These are phyloP conservation scores for Dioscorea dumetorum DNA, from an alignment of 106 monocot genomes.

Conservation along the genomic window DNA sequence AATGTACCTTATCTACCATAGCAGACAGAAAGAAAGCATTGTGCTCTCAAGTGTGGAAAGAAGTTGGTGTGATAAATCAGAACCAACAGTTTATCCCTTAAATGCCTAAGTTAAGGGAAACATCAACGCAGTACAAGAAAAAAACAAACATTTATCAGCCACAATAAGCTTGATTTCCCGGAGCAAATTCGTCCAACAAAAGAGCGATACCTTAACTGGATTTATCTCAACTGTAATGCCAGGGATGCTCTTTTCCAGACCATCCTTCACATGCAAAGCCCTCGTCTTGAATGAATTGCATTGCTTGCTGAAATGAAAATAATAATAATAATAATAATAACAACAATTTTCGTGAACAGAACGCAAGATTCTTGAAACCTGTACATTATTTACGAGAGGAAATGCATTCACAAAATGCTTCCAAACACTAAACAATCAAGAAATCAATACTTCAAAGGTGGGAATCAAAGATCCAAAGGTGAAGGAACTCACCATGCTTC, in stretches of 20 bases:
- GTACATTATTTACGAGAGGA: background rate
- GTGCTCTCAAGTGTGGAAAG: too few species aligned
- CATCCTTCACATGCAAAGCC: slow-evolving; percentile 62
- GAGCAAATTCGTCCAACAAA: background rate
- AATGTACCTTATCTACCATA: too few species aligned
- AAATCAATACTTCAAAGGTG: background rate
- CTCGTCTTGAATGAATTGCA: slow-evolving; percentile 73
- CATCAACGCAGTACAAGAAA: too few species aligned
- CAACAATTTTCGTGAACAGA: background rate
- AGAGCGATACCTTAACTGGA: slow-evolving; percentile 63
- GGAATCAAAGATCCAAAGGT: background rate
- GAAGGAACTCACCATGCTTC: slow-evolving; percentile 50
- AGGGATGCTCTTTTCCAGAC: slow-evolving; percentile 43
- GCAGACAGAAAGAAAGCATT: too few species aligned
- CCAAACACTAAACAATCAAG: background rate
- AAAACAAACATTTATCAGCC: too few species aligned
- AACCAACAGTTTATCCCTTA: too few species aligned
- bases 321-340: too few species aligned
- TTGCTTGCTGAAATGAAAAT: slow-evolving; percentile 50
- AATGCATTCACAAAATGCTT: background rate
- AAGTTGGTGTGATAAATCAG: too few species aligned
- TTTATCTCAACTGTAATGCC: slow-evolving; percentile 61
- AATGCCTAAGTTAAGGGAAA: too few species aligned
- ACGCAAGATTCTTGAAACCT: background rate
- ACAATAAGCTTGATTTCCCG: too few species aligned